Base-by-base conservation (phyloP, 495 filamentous ascomycete genomes). In the Pyrenula aspistea region DNA sequence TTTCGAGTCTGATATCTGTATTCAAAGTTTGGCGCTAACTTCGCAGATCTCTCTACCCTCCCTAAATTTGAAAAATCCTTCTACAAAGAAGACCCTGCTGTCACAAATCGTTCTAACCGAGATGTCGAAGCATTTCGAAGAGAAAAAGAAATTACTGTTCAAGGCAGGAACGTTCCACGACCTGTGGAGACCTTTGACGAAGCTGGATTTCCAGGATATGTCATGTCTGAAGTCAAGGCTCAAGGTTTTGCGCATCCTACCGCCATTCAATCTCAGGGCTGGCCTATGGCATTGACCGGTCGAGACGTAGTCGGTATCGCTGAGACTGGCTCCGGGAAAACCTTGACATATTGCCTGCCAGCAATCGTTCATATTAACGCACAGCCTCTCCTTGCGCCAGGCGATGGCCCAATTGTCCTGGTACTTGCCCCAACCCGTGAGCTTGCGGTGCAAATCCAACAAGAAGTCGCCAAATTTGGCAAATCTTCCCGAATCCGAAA, bases 31-130 rank as follows among this genome's bases (percentile, higher is more conserved):
- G 49, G 56, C 63, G 55, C 51, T 58, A 57, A 56, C 20, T 15
- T 24, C 47, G 49, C 65, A 92, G 92, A 98, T 71, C 63, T 91
- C 19, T 73, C 69, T 68, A 73, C 84, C 22, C 66, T 98, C 22
- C 91, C 93, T 60, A 96, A 96, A 73, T 98, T 98, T 71, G 93
- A 98, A 67, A 98, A 98, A 75, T 90, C 87, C 23, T 98, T 98
- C 78, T 98, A 98, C 78, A 94, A 96, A 73, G 93, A 97, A 73
- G 83, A 92, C 64, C 80, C 83, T 2, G 79, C 81, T 57, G 93
- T 98, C 24, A 68, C 82, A 55, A 72, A 67, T 59, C 91, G 93
- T 64, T 83, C 88, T 12, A 69, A 81, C 48, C 82, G 79, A 49
- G 91, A 96, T 55, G 85, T 98, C 48, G 85, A 88, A 49, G 87